phyloP scores from a whole-genome alignment of 108 stramenopile species.

The Conticribra guillardii region DNA sequence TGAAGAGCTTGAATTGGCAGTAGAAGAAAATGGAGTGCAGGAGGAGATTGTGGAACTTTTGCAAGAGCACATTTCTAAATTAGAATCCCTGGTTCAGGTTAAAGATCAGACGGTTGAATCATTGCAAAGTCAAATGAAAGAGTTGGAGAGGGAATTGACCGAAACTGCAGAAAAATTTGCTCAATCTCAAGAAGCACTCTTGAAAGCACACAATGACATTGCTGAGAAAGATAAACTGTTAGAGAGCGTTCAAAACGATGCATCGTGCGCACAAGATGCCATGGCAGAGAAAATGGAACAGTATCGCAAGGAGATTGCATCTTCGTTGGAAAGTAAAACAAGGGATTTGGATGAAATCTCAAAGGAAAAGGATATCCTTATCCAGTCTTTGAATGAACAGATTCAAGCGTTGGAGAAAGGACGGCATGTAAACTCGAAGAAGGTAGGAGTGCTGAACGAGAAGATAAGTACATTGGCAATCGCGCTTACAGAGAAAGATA shows the following conservation, averaged over 20 bases:
- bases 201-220: slow-evolving; percentile 10
- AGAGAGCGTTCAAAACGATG: background rate
- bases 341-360: slow-evolving; percentile 24
- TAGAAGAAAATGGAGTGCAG: slow-evolving; percentile 10
- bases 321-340: slow-evolving; percentile 23
- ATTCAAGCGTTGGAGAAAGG: slow-evolving; percentile 26
- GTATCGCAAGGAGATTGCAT: slow-evolving; percentile 19
- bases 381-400: slow-evolving; percentile 36
- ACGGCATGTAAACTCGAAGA: background rate
- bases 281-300: slow-evolving; percentile 28
- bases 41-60: slow-evolving; percentile 1
- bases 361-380: slow-evolving; percentile 39
- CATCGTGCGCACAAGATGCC: slow-evolving; percentile 12
- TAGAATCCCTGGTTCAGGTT: slow-evolving; percentile 12
- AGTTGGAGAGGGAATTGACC: slow-evolving; percentile 10
- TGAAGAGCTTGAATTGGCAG: background rate
- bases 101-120: no score
- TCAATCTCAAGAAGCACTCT: slow-evolving; percentile 15
- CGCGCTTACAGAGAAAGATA: slow-evolving; percentile 32
- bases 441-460: slow-evolving; percentile 25
- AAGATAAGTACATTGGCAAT: slow-evolving; percentile 35
- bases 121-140: slow-evolving; percentile 3
- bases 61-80: slow-evolving; percentile 2
- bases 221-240: slow-evolving; percentile 20
- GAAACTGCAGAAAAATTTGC: slow-evolving; percentile 2